Percentiles rank a stretch among this genome's conserved stretches.
These are phyloP conservation scores for Cicer pinnatifidum DNA, from an alignment of 306 rosid species.

Conservation along the genomic window DNA sequence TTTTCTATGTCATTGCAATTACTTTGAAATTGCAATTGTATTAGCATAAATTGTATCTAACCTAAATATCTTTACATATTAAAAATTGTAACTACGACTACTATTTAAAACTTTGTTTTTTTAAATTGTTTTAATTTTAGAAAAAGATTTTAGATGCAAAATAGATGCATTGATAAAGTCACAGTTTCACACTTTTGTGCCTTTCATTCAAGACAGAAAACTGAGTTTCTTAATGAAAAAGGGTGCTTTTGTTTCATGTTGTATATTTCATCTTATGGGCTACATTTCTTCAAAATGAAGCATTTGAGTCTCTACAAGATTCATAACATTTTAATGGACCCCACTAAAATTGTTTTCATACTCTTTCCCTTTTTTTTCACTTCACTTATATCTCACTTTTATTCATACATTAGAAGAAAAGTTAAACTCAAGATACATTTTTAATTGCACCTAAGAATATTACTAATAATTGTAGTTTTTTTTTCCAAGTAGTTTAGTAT, in stretches of 20 bases:
- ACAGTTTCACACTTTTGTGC: slow-evolving; percentile 34
- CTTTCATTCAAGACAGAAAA: slow-evolving; percentile 17
- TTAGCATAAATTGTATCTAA: background rate
- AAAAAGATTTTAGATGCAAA: slow-evolving; percentile 7
- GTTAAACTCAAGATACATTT: slow-evolving; percentile 1
- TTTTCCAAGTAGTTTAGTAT: too few relatives aligned
- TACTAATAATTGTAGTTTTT: too few relatives aligned
- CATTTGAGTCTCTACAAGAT: slow-evolving; percentile 23
- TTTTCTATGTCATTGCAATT: background rate
- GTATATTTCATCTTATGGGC: slow-evolving; percentile 3
- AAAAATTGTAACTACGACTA: background rate
- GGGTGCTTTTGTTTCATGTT: slow-evolving; percentile 19
- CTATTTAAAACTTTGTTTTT: background rate
- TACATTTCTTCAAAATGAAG: slow-evolving; percentile 40
- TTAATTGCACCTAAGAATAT: background rate
- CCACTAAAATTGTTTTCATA: slow-evolving; percentile 18
- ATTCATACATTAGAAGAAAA: slow-evolving; percentile 13
- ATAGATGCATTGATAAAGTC: slow-evolving; percentile 12
- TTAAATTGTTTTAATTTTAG: slow-evolving; percentile 1
- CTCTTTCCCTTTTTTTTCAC: slow-evolving; percentile 45
- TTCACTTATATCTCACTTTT: slow-evolving; percentile 31
- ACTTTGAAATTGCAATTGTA: background rate
- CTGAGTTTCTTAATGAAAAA: slow-evolving; percentile 18
- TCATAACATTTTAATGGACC: slow-evolving; percentile 7
- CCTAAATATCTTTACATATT: background rate